phyloP scores from a whole-genome alignment of 148 eudicot species.

The Fagopyrum homotropicum region DNA sequence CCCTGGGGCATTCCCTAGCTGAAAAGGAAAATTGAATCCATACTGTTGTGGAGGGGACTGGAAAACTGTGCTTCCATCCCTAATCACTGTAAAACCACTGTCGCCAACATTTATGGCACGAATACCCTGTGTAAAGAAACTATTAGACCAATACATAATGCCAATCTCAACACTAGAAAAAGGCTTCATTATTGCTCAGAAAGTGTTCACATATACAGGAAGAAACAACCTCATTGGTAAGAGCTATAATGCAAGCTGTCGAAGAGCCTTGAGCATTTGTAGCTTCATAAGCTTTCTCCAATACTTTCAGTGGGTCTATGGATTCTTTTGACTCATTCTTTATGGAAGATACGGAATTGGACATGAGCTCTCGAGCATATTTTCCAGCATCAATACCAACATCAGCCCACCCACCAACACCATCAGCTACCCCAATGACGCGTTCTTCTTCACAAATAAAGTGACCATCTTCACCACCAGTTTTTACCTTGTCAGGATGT shows the following conservation, averaged over 20 bases:
- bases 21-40: constrained; percentile 86
- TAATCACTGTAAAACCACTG: constrained; percentile 74
- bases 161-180: not conserved
- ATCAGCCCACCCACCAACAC: constrained; percentile 73
- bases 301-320: constrained; percentile 61
- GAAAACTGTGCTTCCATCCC: constrained; percentile 70
- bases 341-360: constrained; percentile 62
- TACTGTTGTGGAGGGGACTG: constrained; percentile 79
- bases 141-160: constrained; percentile 4
- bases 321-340: constrained; percentile 44
- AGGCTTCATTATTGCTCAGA: not conserved
- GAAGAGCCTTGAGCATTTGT: constrained; percentile 79
- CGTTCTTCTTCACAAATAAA: constrained; percentile 63
- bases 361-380: constrained; percentile 89
- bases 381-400: constrained; percentile 49
- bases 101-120: constrained; percentile 95
- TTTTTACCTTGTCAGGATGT: constrained; percentile 76
- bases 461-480: constrained; percentile 98
- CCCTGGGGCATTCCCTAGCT: constrained; percentile 41
- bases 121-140: constrained; percentile 42
- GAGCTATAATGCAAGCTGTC: constrained; percentile 86
- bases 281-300: constrained; percentile 63
- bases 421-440: constrained; percentile 85
- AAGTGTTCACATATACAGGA: not conserved
- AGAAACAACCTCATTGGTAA: constrained; percentile 20